A percentile compares a stretch with the other conserved stretches of the same genome.
These are phyloP conservation scores for Fusarium anthophilum DNA, from an alignment of 2,329 filamentous ascomycete species.

Conservation along the genomic window DNA sequence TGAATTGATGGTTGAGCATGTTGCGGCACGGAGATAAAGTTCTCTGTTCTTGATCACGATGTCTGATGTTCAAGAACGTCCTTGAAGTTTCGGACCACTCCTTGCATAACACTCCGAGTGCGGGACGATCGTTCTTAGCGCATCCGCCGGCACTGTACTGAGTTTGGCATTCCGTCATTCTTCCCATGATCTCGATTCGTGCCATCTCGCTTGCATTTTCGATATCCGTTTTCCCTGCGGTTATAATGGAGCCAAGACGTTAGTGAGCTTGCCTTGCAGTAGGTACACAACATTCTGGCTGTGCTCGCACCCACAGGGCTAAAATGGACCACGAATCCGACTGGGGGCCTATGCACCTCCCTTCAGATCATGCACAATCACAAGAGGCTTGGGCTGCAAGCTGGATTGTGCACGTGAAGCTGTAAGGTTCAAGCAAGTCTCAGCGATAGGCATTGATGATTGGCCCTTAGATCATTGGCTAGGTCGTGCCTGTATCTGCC, in stretches of 20 bases:
- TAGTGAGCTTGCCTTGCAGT: slow-evolving; percentile 90
- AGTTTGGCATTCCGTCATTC: slow-evolving; percentile 77
- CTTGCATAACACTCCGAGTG: slow-evolving; percentile 76
- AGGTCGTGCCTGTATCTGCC: too few species aligned
- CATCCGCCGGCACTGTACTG: slow-evolving; percentile 83
- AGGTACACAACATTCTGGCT: slow-evolving; percentile 96
- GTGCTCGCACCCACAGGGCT: slow-evolving; percentile 69
- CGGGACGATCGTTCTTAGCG: slow-evolving; percentile 71
- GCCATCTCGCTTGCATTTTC: slow-evolving; percentile 74
- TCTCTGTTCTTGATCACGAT: slow-evolving; percentile 88
- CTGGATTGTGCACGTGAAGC: fast-evolving
- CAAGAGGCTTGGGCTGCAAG: background rate
- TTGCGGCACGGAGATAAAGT: slow-evolving; percentile 93
- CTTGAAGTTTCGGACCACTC: slow-evolving; percentile 92
- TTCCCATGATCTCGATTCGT: slow-evolving; percentile 73
- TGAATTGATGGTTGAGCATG: slow-evolving; percentile 74
- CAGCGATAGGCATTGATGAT: fast-evolving
- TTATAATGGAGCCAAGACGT: slow-evolving; percentile 79
- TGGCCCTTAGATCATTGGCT: too few species aligned
- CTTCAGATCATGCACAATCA: background rate
- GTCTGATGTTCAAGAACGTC: slow-evolving; percentile 98
- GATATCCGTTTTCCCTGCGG: slow-evolving; percentile 78
- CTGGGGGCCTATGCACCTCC: fast-evolving
- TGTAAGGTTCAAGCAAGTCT: fast-evolving
- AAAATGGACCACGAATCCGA: fast-evolving